A percentile compares a stretch with the other conserved stretches of the same genome.
These are phyloP conservation scores for Nemania sp. DNA, from an alignment of 2,329 filamentous ascomycete species.

Conservation along the genomic window DNA sequence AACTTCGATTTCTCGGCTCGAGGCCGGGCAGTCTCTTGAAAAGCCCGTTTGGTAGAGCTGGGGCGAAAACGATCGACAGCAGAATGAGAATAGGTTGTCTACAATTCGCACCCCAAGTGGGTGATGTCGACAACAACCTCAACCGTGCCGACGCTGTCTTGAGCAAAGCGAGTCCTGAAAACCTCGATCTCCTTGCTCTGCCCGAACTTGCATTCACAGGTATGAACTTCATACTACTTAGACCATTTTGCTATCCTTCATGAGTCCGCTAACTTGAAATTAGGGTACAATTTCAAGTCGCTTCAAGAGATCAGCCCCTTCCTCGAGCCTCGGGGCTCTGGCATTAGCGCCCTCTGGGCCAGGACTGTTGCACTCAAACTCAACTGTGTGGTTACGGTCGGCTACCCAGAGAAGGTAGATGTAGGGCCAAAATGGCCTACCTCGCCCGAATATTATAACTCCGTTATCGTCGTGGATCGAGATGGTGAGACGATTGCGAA, in stretches of 20 bases:
- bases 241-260: too few relatives aligned
- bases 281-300: slow-evolving; percentile 78
- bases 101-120: slow-evolving; percentile 73
- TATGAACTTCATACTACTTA: slow-evolving; percentile 37
- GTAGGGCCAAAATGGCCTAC: slow-evolving; percentile 53
- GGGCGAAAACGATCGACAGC: not conserved
- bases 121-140: slow-evolving; percentile 71
- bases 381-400: slow-evolving; percentile 68
- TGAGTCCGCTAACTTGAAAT: not conserved
- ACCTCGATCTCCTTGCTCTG: slow-evolving; percentile 72
- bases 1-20: too few relatives aligned
- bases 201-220: slow-evolving; percentile 78
- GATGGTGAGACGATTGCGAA: slow-evolving; percentile 65
- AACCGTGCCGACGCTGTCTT: slow-evolving; percentile 68
- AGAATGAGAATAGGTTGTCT: slow-evolving; percentile 66
- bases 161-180: slow-evolving; percentile 50
- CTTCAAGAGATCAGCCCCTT: slow-evolving; percentile 68
- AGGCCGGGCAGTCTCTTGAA: too few relatives aligned
- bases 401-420: slow-evolving; percentile 74
- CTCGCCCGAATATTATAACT: slow-evolving; percentile 47
- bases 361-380: slow-evolving; percentile 65
- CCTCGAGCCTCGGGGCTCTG: slow-evolving; percentile 67
- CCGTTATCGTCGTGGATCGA: slow-evolving; percentile 55
- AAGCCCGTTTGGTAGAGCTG: not conserved
- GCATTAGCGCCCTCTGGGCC: slow-evolving; percentile 73